Evolutionary conservation across 2,329 filamentous ascomycete species (phyloP).

Genomic region (Fusarium paranaense): DNA sequence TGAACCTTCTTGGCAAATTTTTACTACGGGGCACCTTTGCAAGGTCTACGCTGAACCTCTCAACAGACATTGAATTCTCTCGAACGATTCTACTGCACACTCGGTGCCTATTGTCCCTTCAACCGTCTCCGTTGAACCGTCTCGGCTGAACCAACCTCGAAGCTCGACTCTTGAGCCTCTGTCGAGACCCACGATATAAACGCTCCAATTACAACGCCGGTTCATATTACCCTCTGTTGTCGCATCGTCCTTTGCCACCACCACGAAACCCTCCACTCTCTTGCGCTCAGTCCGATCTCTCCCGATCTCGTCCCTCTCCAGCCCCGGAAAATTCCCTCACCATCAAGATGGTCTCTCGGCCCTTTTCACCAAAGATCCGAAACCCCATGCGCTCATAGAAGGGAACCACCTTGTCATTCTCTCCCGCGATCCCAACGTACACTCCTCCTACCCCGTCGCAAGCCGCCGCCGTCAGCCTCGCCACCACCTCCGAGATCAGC

Average conservation of each 20-base stretch:
- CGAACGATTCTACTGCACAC: neutral
- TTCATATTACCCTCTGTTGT: neutral
- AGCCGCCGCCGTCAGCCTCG: conserved; percentile 53
- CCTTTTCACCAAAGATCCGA: conserved; percentile 53
- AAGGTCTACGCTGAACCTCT: neutral
- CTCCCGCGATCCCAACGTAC: conserved; percentile 55
- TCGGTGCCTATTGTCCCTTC: neutral
- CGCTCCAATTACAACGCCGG: neutral
- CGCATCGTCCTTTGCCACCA: neutral
- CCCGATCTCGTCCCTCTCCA: conserved; percentile 3
- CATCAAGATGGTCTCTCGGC: conserved; percentile 42
- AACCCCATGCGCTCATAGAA: conserved; percentile 64
- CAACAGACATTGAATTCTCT: neutral
- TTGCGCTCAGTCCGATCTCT: neutral
- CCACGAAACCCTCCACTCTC: neutral
- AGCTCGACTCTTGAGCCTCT: neutral
- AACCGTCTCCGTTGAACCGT: neutral
- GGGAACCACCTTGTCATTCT: conserved; percentile 60
- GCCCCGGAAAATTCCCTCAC: conserved; percentile 40
- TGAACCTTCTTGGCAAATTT: neutral
- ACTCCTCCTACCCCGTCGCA: neutral
- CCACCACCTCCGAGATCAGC: conserved; percentile 56
- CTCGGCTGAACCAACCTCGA: neutral
- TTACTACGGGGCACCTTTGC: neutral
- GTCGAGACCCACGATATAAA: neutral